A percentile compares a stretch with the other conserved stretches of the same genome.
Conservation (phyloP, 768 basidiomycete species). For the Kwoniella pini region DNA sequence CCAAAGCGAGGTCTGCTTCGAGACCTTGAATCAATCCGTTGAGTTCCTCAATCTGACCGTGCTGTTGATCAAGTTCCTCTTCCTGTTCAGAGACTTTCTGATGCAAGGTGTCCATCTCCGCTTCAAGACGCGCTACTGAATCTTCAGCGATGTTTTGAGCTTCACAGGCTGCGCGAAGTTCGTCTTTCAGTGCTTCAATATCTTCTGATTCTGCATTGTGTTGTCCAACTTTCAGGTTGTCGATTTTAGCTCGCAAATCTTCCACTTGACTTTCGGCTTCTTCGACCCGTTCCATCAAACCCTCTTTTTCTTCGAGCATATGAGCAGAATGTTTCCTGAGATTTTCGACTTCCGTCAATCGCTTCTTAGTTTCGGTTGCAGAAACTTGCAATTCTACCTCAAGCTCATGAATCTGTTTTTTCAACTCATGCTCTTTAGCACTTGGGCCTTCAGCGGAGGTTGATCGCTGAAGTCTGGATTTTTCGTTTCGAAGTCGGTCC, state of each 20-base stretch:
- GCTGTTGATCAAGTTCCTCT: constrained; percentile 22
- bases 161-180: constrained; percentile 13
- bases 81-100: constrained; percentile 15
- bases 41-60: constrained; percentile 29
- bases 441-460: constrained; percentile 6
- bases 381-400: constrained; percentile 20
- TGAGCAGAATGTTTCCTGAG: constrained; percentile 9
- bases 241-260: constrained; percentile 10
- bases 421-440: constrained; percentile 27
- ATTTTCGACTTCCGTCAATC: constrained; percentile 16
- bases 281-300: constrained; percentile 12
- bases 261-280: constrained; percentile 18
- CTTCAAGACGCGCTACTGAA: not conserved
- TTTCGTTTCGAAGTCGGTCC: constrained; percentile 34
- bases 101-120: constrained; percentile 11
- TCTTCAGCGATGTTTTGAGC: constrained; percentile 14
- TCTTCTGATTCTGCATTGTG: not conserved
- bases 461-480: constrained; percentile 27
- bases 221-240: not conserved
- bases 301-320: constrained; percentile 12
- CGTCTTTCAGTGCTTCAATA: constrained; percentile 8
- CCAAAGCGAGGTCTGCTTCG: constrained; percentile 12
- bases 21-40: constrained; percentile 15
- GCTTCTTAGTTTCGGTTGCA: not conserved
- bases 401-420: constrained; percentile 28